These are phyloP conservation scores for Metarhizium anisopliae DNA, from an alignment of 2,329 filamentous ascomycete genomes.

Conservation along the genomic window DNA sequence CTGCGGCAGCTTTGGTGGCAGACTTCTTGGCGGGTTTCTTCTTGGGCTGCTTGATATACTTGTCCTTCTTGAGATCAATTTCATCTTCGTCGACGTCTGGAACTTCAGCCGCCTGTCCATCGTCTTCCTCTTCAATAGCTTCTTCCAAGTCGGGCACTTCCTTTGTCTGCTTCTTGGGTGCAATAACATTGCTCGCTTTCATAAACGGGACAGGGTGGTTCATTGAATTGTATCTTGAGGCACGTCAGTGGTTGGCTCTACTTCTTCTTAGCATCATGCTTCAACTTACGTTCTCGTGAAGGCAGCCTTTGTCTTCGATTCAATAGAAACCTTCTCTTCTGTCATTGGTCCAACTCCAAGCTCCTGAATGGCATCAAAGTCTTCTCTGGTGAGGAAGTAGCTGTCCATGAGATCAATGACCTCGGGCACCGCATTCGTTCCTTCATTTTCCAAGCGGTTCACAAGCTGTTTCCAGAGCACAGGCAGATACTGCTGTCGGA, in stretches of 20 bases:
- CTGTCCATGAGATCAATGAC: conserved; percentile 95
- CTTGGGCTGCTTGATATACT: conserved; percentile 91
- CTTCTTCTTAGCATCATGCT: not conserved
- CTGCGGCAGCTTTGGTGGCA: conserved; percentile 37
- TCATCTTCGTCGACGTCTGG: conserved; percentile 62
- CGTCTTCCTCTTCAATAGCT: conserved; percentile 86
- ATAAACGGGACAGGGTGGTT: conserved; percentile 91
- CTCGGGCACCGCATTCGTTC: conserved; percentile 70
- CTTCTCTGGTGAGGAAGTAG: conserved; percentile 90
- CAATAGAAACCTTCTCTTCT: conserved; percentile 66
- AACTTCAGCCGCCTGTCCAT: conserved; percentile 49
- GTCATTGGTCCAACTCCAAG: conserved; percentile 80
- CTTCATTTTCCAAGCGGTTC: conserved; percentile 63
- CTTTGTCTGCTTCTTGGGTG: conserved; percentile 60
- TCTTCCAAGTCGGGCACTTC: conserved; percentile 92
- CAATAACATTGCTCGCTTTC: conserved; percentile 73
- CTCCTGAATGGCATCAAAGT: conserved; percentile 89
- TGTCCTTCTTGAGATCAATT: conserved; percentile 84
- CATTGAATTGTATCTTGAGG: conserved; percentile 67
- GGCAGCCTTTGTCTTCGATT: conserved; percentile 74
- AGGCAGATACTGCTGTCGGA: conserved; percentile 90
- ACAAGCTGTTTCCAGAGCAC: conserved; percentile 76
- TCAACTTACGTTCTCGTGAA: conserved; percentile 76
- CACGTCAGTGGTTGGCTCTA: conserved; percentile 3
- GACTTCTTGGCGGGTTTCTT: conserved; percentile 42